phyloP scores from a whole-genome alignment of 1,284 basidiomycete genomes.

The Ceratobasidium sp. region DNA sequence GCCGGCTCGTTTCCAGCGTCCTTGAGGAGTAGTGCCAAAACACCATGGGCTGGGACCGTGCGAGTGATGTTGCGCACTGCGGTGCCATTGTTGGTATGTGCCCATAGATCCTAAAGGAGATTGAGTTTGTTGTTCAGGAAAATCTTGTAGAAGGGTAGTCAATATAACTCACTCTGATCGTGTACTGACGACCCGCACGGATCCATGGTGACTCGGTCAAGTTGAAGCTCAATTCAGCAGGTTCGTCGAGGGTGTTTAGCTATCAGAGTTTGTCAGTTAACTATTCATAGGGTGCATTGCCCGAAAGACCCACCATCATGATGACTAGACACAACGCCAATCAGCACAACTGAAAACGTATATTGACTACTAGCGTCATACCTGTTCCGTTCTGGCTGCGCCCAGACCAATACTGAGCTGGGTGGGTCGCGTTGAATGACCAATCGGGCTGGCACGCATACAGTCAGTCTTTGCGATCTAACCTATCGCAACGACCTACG shows the following conservation, averaged over 20 bases:
- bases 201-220: conserved; percentile 73
- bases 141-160: not conserved
- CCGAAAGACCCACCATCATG: conserved; percentile 57
- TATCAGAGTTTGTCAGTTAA: conserved; percentile 44
- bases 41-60: conserved; percentile 67
- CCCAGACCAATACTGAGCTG: conserved; percentile 63
- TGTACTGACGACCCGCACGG: conserved; percentile 65
- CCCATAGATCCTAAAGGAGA: conserved; percentile 63
- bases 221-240: conserved; percentile 65
- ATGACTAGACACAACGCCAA: conserved; percentile 48
- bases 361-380: not conserved
- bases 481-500: conserved; percentile 50
- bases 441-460: conserved; percentile 54
- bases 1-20: conserved; percentile 70
- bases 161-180: conserved; percentile 58
- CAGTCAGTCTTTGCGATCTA: conserved; percentile 14
- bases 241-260: conserved; percentile 61
- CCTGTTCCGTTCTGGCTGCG: conserved; percentile 57
- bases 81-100: conserved; percentile 70
- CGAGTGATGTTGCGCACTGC: conserved; percentile 67
- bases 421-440: conserved; percentile 56
- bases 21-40: conserved; percentile 67
- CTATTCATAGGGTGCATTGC: not conserved
- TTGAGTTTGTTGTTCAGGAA: not conserved
- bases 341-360: not conserved